These are phyloP conservation scores for Fraxinus floribunda DNA, from an alignment of 305 asterid species.

Conservation along the genomic window DNA sequence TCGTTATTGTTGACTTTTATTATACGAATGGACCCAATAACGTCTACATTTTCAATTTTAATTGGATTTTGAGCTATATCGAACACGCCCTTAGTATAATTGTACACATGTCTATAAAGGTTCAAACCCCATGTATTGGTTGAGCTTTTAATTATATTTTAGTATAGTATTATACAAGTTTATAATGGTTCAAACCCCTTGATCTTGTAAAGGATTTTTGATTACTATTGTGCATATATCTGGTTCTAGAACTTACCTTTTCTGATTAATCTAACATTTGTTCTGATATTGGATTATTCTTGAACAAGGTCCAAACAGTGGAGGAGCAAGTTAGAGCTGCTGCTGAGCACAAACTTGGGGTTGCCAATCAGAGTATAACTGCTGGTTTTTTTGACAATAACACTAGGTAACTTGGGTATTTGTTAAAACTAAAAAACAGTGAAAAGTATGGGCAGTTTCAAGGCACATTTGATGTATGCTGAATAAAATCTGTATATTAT, in stretches of 20 bases:
- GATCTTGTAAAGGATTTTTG: background rate
- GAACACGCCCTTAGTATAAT: background rate
- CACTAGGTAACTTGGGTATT: conserved; percentile 60
- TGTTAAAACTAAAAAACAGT: conserved; percentile 15
- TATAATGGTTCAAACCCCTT: background rate
- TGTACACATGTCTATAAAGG: background rate
- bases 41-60: too few relatives aligned
- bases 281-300: conserved; percentile 24
- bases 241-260: conserved; percentile 2
- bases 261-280: conserved; percentile 5
- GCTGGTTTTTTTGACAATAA: conserved; percentile 99
- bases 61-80: too few relatives aligned
- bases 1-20: too few relatives aligned
- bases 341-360: conserved; percentile 99
- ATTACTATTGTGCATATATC: conserved; percentile 8
- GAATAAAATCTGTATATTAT: conserved; percentile 17
- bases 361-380: conserved; percentile 99
- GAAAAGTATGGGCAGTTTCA: conserved; percentile 7
- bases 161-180: background rate
- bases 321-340: conserved; percentile 99
- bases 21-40: too few relatives aligned
- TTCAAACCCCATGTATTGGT: conserved; percentile 3
- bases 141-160: background rate
- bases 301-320: conserved; percentile 81
- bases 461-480: conserved; percentile 16